These are phyloP conservation scores for Pyrenochaeta sp. DNA, from an alignment of 2,329 filamentous ascomycete genomes.

Conservation along the genomic window DNA sequence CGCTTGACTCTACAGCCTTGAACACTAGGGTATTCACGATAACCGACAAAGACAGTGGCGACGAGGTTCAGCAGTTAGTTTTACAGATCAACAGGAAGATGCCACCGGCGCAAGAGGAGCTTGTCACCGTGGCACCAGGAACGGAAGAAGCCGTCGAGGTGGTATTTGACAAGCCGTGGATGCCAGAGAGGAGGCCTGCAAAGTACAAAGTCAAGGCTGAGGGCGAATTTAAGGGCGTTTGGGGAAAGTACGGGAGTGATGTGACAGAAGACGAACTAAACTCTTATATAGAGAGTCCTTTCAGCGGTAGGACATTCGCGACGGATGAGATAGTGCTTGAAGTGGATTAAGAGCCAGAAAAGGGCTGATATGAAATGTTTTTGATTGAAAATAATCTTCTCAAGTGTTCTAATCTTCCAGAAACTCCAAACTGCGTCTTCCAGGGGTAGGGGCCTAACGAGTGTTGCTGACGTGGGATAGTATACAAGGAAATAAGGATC, in stretches of 20 bases:
- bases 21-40: conserved; percentile 51
- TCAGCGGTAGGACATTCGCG: conserved; percentile 33
- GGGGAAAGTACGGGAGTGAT: conserved; percentile 38
- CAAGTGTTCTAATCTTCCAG: neutral
- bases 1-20: conserved; percentile 49
- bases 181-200: conserved; percentile 45
- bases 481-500: neutral
- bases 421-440: neutral
- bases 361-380: neutral
- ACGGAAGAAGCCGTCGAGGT: conserved; percentile 45
- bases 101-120: conserved; percentile 46
- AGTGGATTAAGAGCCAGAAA: conserved; percentile 18
- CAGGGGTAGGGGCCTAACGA: neutral
- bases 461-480: neutral
- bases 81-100: conserved; percentile 49
- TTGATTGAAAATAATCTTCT: neutral
- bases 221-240: conserved; percentile 47
- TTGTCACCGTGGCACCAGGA: conserved; percentile 48
- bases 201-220: conserved; percentile 47
- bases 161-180: conserved; percentile 48
- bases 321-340: conserved; percentile 35
- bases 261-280: conserved; percentile 36
- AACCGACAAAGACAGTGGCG: conserved; percentile 32
- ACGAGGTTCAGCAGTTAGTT: conserved; percentile 38
- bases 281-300: conserved; percentile 31